phyloP scores from a whole-genome alignment of 139 green algal species.

The Volvox africanus region DNA sequence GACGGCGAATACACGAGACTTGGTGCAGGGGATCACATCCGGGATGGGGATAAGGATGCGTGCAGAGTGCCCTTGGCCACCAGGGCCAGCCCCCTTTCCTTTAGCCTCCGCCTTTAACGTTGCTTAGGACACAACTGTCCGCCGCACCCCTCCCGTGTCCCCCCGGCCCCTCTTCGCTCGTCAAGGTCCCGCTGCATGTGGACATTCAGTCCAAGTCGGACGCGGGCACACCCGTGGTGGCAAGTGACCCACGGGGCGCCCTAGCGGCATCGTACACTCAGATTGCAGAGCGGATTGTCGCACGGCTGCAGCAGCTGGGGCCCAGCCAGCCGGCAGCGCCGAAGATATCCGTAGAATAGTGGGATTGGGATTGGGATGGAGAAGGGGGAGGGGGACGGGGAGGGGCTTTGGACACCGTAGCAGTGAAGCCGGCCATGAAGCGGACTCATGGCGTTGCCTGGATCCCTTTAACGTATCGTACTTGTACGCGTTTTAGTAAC shows the following conservation, averaged over 20 bases:
- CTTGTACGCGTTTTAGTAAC: no score
- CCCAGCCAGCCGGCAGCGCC: neutral
- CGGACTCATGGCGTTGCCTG: no score
- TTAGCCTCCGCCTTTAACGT: no score
- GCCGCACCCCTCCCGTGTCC: no score
- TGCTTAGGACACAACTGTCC: neutral
- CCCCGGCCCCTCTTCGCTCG: neutral
- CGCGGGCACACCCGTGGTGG: conserved; percentile 74
- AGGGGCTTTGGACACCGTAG: no score
- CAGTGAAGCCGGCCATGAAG: no score
- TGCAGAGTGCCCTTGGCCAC: no score
- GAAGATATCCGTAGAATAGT: conserved; percentile 27
- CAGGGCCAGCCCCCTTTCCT: no score
- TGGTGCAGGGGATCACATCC: no score
- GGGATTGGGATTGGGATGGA: neutral
- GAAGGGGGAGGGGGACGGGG: neutral
- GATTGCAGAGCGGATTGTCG: conserved; percentile 66
- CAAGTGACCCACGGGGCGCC: conserved; percentile 57
- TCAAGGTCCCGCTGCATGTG: conserved; percentile 81
- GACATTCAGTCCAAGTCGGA: conserved; percentile 72
- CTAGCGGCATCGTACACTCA: conserved; percentile 58
- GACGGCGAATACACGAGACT: no score
- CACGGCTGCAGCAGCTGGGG: conserved; percentile 50
- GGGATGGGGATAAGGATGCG: no score
- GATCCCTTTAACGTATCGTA: no score